Conservation (phyloP, 2,329 filamentous ascomycete species). For the Fusarium sp. region DNA sequence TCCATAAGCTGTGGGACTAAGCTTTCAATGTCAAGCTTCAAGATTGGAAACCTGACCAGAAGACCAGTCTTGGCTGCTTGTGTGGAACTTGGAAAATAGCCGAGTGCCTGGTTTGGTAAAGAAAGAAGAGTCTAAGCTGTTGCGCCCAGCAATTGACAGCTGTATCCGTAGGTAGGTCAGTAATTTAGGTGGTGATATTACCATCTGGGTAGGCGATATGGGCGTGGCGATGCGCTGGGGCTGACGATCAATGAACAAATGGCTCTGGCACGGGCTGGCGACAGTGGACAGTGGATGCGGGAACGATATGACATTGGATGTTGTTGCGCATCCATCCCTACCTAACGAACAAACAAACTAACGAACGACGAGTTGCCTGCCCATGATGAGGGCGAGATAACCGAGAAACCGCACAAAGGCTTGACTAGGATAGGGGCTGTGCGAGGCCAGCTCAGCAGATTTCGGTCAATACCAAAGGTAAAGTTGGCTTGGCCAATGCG, state of each 20-base stretch:
- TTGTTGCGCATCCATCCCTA: slow-evolving; percentile 1
- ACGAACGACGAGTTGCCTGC: not conserved
- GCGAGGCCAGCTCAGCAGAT: slow-evolving; percentile 34
- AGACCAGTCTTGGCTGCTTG: slow-evolving; percentile 23
- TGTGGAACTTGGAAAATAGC: slow-evolving; percentile 17
- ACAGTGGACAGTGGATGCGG: slow-evolving; percentile 43
- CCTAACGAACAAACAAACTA: no score
- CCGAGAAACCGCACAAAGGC: slow-evolving; percentile 2
- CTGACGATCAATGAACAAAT: slow-evolving; percentile 40
- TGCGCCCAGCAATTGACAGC: slow-evolving; percentile 14
- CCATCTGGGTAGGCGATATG: not conserved
- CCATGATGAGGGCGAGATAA: slow-evolving; percentile 21
- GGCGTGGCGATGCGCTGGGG: slow-evolving; percentile 42
- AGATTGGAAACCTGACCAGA: slow-evolving; percentile 9
- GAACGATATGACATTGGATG: slow-evolving; percentile 25
- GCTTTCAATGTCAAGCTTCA: slow-evolving; percentile 14
- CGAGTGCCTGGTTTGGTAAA: slow-evolving; percentile 5
- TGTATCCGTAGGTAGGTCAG: not conserved
- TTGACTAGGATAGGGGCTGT: slow-evolving; percentile 35
- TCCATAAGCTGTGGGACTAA: slow-evolving; percentile 8
- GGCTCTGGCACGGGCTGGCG: slow-evolving; percentile 36
- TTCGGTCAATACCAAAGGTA: slow-evolving; percentile 39
- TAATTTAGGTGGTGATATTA: slow-evolving; percentile 9
- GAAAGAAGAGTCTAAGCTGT: not conserved
- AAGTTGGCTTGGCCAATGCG: slow-evolving; percentile 27